Evolutionary conservation across 2,329 filamentous ascomycete species (phyloP), one percentile per base, ranked within the genome.

Genomic region (Claviceps sp.): DNA sequence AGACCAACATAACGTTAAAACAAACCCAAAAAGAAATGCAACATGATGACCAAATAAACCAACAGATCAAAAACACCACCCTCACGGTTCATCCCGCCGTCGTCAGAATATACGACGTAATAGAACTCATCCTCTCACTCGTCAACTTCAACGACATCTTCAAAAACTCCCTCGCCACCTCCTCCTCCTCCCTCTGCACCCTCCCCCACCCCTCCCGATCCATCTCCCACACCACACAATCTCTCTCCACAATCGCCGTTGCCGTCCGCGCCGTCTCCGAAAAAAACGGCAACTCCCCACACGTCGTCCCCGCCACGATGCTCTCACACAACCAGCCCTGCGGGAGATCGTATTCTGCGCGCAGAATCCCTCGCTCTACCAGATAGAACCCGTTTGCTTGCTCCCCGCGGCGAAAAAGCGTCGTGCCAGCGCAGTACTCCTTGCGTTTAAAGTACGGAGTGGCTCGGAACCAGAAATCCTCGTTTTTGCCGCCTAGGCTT

Each of bases 241-340:
- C 83, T 50, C 83, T 78, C 64, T 97, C 90, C 1, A 88, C 88
- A 44, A 83, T 75, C 11, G 94, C 89, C 0, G 86, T 95, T 1
- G 89, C 89, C 4, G 90, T 97, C 17, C 93, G 79, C 50, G 80
- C 75, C 1, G 91, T 97, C 61, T 94, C 87, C 2, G 85, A 88
- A 69, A 98, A 98, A 71, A 98, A 98, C 0, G 93, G 93, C 50
- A 98, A 69, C 70, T 98, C 93, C 38, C 93, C 93, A 60, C 91
- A 97, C 0, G 93, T 96, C 1, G 93, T 93, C 16, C 93, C 93
- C 0, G 90, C 87, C 1, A 96, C 85, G 51, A 97, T 96, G 61
- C 88, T 87, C 67, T 98, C 93, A 55, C 86, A 88, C 59, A 94
- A 86, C 59, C 78, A 79, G 0, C 93, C 93, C 64, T 97, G 93